These are phyloP conservation scores for Boletus coccyginus DNA, from an alignment of 768 basidiomycete species.

Conservation along the genomic window DNA sequence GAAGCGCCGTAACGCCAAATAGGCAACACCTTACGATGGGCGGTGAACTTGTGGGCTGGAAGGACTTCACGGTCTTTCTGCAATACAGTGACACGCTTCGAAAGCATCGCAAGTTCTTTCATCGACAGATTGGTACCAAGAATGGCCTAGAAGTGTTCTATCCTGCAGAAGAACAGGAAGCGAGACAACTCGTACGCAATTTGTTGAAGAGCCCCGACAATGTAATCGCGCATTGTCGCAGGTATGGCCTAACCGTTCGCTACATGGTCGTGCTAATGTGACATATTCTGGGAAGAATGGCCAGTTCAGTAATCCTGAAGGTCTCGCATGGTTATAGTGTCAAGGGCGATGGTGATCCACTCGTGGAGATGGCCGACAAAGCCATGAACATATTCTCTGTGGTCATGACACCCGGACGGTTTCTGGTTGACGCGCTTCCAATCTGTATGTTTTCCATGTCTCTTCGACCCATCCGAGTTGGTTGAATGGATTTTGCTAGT, in stretches of 20 bases:
- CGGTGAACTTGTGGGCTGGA: conserved; percentile 21
- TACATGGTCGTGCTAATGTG: background rate
- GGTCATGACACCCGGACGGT: conserved; percentile 2
- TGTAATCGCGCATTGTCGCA: background rate
- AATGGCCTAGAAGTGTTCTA: background rate
- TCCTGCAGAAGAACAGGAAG: background rate
- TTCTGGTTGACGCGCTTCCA: conserved; percentile 2
- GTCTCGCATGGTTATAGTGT: conserved; percentile 36
- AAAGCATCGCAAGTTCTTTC: conserved; percentile 5
- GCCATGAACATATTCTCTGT: conserved; percentile 15
- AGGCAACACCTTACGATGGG: conserved; percentile 8
- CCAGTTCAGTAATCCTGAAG: conserved; percentile 32
- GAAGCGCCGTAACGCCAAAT: background rate
- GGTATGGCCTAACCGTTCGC: background rate
- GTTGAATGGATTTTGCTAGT: background rate
- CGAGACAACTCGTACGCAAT: background rate
- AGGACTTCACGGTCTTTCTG: background rate
- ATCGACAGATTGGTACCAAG: conserved; percentile 2
- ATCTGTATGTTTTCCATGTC: background rate
- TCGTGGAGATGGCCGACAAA: conserved; percentile 27
- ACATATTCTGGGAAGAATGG: conserved; percentile 22
- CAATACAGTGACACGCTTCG: conserved; percentile 5
- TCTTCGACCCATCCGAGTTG: no score
- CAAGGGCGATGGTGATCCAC: conserved; percentile 29
- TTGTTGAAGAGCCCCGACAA: conserved; percentile 1